These are phyloP conservation scores for Colletotrichum tamarilloi DNA, from an alignment of 2,329 filamentous ascomycete genomes.

Conservation along the genomic window DNA sequence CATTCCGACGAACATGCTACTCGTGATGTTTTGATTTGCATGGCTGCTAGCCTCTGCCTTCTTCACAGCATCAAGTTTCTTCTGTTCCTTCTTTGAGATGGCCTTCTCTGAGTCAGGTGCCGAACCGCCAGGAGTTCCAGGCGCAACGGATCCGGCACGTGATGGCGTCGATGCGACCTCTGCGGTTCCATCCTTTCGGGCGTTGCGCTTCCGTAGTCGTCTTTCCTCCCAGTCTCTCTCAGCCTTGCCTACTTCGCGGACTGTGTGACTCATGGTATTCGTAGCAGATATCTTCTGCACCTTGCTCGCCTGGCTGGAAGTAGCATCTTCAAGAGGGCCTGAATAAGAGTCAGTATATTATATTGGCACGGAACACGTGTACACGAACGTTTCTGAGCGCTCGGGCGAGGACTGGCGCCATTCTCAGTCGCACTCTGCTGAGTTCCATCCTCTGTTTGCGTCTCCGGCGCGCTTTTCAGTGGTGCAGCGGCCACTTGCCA, in stretches of 20 bases:
- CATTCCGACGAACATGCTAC: slow-evolving; percentile 76
- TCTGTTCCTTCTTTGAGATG: slow-evolving; percentile 86
- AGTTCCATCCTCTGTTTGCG: slow-evolving; percentile 35
- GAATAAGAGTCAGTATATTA: slow-evolving; percentile 36
- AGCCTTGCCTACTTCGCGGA: slow-evolving; percentile 71
- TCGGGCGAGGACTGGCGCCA: slow-evolving; percentile 64
- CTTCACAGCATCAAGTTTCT: slow-evolving; percentile 80
- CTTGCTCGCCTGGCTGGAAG: slow-evolving; percentile 54
- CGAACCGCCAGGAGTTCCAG: slow-evolving; percentile 70
- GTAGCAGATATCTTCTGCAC: slow-evolving; percentile 60
- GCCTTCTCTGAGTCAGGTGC: slow-evolving; percentile 75
- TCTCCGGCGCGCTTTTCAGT: slow-evolving; percentile 47
- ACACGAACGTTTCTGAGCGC: slow-evolving; percentile 70
- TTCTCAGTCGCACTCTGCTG: slow-evolving; percentile 50
- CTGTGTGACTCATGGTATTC: slow-evolving; percentile 58
- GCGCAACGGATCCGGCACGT: slow-evolving; percentile 66
- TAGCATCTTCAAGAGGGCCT: slow-evolving; percentile 51
- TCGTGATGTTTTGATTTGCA: slow-evolving; percentile 85
- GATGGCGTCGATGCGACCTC: slow-evolving; percentile 61
- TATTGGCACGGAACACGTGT: slow-evolving; percentile 24
- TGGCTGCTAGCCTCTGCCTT: slow-evolving; percentile 83
- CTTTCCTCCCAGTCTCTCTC: slow-evolving; percentile 81
- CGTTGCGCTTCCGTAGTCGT: slow-evolving; percentile 74
- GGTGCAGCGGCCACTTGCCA: slow-evolving; percentile 78
- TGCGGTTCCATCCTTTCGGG: slow-evolving; percentile 67